Percentiles rank a stretch among this genome's conserved stretches.
Evolutionary conservation across 2,329 filamentous ascomycete genomes (phyloP).

Genomic region (Cercospora citrullina): DNA sequence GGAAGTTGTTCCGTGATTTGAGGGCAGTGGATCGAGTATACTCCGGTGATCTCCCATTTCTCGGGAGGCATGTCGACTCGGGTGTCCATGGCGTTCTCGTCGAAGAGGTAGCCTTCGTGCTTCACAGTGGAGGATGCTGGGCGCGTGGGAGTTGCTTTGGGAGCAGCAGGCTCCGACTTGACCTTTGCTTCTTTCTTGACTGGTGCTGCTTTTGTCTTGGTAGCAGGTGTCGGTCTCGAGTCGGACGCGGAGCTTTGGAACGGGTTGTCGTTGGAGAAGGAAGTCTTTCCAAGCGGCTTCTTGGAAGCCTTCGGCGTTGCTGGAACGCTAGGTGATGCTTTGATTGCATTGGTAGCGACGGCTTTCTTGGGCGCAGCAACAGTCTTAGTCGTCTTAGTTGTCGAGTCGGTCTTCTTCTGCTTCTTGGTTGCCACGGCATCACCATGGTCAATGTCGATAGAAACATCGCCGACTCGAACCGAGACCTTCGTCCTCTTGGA

Average conservation of each 20-base stretch:
- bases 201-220: neutral
- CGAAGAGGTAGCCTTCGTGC: constrained; percentile 21
- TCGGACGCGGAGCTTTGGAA: constrained; percentile 9
- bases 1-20: constrained; percentile 26
- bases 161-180: constrained; percentile 19
- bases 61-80: constrained; percentile 17
- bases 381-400: neutral
- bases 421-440: constrained; percentile 12
- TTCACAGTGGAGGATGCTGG: constrained; percentile 14
- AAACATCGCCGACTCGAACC: constrained; percentile 29
- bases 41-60: constrained; percentile 45
- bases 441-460: constrained; percentile 32
- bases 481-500: constrained; percentile 34
- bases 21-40: constrained; percentile 44
- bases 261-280: constrained; percentile 14
- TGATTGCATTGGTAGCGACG: neutral
- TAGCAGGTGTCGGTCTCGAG: neutral
- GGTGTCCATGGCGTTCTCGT: constrained; percentile 28
- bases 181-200: constrained; percentile 9
- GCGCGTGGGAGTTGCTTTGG: constrained; percentile 12
- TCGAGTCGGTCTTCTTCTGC: constrained; percentile 16
- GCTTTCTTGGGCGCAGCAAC: neutral
- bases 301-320: neutral
- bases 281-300: neutral
- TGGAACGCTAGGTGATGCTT: neutral